Percentiles rank a stretch among this genome's conserved stretches.
phyloP scores from a whole-genome alignment of 768 basidiomycete genomes.

The Boletellus ananas region DNA sequence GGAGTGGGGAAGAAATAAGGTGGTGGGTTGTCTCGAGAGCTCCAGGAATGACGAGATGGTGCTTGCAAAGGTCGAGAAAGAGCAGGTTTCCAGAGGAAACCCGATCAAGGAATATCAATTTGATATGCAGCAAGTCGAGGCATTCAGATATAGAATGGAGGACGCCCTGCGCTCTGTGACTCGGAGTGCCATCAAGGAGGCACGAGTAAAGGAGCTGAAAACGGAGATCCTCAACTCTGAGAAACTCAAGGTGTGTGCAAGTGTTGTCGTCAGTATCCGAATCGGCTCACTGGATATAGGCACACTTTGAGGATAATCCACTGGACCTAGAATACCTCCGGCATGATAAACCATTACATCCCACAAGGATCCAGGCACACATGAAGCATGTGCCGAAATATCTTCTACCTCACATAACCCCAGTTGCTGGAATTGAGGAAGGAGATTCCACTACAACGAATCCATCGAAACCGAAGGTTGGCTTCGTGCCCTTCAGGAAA shows the following conservation, averaged over 20 bases:
- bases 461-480: conserved; percentile 30
- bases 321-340: conserved; percentile 87
- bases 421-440: conserved; percentile 40
- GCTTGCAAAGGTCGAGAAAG: conserved; percentile 67
- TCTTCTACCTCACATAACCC: conserved; percentile 71
- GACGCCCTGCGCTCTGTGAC: conserved; percentile 91
- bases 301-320: conserved; percentile 97
- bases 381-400: conserved; percentile 97
- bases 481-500: conserved; percentile 77
- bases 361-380: conserved; percentile 84
- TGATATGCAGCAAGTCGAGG: conserved; percentile 94
- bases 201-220: conserved; percentile 90
- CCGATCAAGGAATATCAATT: conserved; percentile 86
- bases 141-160: conserved; percentile 97
- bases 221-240: conserved; percentile 92
- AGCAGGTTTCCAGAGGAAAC: conserved; percentile 57
- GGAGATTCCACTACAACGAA: conserved; percentile 18
- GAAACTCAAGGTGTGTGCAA: conserved; percentile 77
- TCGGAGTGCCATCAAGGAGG: conserved; percentile 80
- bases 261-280: neutral
- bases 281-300: conserved; percentile 43
- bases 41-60: conserved; percentile 68
- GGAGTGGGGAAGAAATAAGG: conserved; percentile 71
- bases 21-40: conserved; percentile 63
- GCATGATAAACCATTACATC: conserved; percentile 93